A percentile compares a stretch with the other conserved stretches of the same genome.
These are phyloP conservation scores for Eucalyptus caleyi DNA, from an alignment of 345 rosid species.

Conservation along the genomic window DNA sequence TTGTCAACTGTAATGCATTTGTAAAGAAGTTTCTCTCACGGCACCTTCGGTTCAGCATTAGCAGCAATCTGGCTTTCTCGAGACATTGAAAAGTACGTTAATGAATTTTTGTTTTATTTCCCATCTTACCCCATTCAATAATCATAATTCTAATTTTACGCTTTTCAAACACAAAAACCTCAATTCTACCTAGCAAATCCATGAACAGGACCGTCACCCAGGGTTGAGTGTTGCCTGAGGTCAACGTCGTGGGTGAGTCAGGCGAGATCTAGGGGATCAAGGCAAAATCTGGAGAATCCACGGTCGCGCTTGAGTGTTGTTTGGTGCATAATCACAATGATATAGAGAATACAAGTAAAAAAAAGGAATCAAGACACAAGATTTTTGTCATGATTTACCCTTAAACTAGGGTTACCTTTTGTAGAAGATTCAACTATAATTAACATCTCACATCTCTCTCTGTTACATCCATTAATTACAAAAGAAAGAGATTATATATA, in stretches of 20 bases:
- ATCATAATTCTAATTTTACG: too few relatives aligned
- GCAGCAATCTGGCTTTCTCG: neutral
- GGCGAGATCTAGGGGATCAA: neutral
- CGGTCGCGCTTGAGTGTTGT: accelerated
- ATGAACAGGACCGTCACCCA: neutral
- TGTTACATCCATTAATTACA: too few relatives aligned
- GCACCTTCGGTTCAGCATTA: neutral
- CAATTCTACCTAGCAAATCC: neutral
- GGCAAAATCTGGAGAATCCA: neutral
- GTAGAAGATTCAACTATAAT: too few relatives aligned
- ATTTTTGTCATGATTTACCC: too few relatives aligned
- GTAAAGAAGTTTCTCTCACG: neutral
- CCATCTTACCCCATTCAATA: neutral
- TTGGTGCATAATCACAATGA: accelerated
- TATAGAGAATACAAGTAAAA: too few relatives aligned
- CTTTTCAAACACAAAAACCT: neutral
- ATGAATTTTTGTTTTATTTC: neutral
- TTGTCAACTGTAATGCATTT: neutral
- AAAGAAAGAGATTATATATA: too few relatives aligned
- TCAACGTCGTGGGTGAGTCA: neutral
- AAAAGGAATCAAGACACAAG: too few relatives aligned
- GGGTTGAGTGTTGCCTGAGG: neutral
- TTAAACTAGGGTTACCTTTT: accelerated
- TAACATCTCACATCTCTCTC: too few relatives aligned
- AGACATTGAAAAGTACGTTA: neutral